Evolutionary conservation across 1,284 basidiomycete species (phyloP).

Genomic region (Gomphus bonarii): DNA sequence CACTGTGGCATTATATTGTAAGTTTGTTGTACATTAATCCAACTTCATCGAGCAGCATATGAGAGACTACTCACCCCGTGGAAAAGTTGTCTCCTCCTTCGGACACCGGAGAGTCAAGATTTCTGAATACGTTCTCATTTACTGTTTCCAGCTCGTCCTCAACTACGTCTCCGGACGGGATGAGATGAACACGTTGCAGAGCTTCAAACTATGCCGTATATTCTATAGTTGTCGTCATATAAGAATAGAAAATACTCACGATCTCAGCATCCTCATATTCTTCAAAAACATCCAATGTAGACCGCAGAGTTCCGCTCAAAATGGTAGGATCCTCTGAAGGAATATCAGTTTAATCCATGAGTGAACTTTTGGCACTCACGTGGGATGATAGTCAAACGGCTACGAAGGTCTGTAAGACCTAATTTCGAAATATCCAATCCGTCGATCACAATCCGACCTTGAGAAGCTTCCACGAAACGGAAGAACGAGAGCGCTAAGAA

Average conservation of each 20-base stretch:
- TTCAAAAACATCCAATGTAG: slow-evolving; percentile 84
- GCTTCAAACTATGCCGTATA: slow-evolving; percentile 59
- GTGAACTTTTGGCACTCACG: slow-evolving; percentile 36
- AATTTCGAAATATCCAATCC: slow-evolving; percentile 79
- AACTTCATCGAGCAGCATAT: background rate
- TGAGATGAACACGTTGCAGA: slow-evolving; percentile 78
- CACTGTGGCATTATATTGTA: slow-evolving; percentile 21
- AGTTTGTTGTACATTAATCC: slow-evolving; percentile 16
- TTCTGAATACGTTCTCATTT: slow-evolving; percentile 80
- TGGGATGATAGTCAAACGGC: slow-evolving; percentile 86
- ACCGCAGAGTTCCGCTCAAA: slow-evolving; percentile 76
- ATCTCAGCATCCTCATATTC: slow-evolving; percentile 49
- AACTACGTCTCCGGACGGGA: slow-evolving; percentile 35
- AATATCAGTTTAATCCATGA: slow-evolving; percentile 1
- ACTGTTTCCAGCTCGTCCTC: slow-evolving; percentile 46
- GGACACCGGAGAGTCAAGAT: slow-evolving; percentile 76
- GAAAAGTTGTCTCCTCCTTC: slow-evolving; percentile 93
- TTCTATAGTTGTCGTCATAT: background rate
- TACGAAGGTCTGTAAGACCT: slow-evolving; percentile 82
- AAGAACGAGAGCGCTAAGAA: slow-evolving; percentile 78
- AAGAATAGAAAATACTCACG: background rate
- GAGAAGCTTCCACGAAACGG: slow-evolving; percentile 85
- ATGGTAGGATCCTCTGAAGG: slow-evolving; percentile 79
- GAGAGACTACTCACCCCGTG: slow-evolving; percentile 44
- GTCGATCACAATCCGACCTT: slow-evolving; percentile 79